Evolutionary conservation across 768 basidiomycete species (phyloP), one percentile per base, ranked within the genome.

Genomic region (Cubamyces sp.): DNA sequence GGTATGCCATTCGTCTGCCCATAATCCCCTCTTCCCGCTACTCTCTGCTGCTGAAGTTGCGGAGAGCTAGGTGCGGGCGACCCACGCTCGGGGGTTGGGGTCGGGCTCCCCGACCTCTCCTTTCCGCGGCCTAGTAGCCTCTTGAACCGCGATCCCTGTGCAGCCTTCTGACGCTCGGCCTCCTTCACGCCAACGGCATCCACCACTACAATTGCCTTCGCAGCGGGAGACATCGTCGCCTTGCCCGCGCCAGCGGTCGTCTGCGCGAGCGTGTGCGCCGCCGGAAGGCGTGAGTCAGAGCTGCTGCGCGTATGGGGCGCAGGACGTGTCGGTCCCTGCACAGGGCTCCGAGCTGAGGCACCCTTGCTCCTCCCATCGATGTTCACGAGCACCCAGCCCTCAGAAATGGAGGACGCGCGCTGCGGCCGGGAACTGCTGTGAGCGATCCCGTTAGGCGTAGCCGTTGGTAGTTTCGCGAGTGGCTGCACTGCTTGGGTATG

Each of bases 191-290:
- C 82, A 57, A 85, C 74, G 5, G 83, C 81, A 54, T 88, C 87
- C 46, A 87, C 75, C 60, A 86, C 79, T 6, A 82, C 85, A 55
- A 88, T 84, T 8, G 86, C 82, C 69, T 87, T 89, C 34, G 85
- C 84, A n/a, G 82, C 74, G 19, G 83, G 70, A 6, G 84, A 77
- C 71, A 77, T 75, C 37, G 74, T 73, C 21, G 71, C 69, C 50
- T 65, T 65, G 43, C 64, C 59, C 34, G 58, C 62, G 43, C 64
- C 62, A 11, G 64, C 12, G 12, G 30, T 60, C 53, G 62, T 65
- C 49, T 63, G 57, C 55, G 54, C 57, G 39, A 69, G 48, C 56
- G 48, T 18, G 30, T 61, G 51, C 56, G 55, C 23, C 48, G 61
- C 54, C 47, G 55, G 64, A 50, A 64, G 28, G 67, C 71, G 18